Evolutionary conservation across 2,329 filamentous ascomycete species (phyloP), one percentile per base, ranked within the genome.

Genomic region (Colletotrichum sp.): DNA sequence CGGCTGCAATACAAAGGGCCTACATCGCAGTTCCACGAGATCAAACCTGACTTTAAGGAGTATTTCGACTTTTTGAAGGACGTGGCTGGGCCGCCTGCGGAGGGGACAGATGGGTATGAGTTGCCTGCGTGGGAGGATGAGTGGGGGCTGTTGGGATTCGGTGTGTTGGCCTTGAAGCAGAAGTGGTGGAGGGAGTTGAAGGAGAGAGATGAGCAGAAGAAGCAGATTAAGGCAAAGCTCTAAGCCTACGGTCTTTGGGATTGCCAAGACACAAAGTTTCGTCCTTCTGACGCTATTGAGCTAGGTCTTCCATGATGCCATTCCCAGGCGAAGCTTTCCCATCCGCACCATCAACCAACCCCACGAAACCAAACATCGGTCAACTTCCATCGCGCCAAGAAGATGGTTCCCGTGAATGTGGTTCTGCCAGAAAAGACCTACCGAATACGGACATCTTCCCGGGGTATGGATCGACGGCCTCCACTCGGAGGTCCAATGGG

Each of bases 41-140:
- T 82, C 26, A 81, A 79, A 6, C 81, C 81, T 1, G 79, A 88
- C 70, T 87, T 85, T 39, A 80, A 82, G 22, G 81, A 81, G 2
- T 87, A 84, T 72, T 87, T 86, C 67, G 83, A 85, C 68, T 82
- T 83, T 5, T 77, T 89, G 16, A 81, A 85, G 1, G 71, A 74
- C 9, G 81, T 89, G 57, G 87, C 87, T 0, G 87, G 87, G 1
- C 82, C 86, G 8, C 86, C 87, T 5, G 80, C 78, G 1, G 78
- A 81, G 12, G 84, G 83, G 0, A 82, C 82, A 2, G 83, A 82
- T 0, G 87, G 85, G 0, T 82, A 86, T 12, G 79, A 79, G 32
- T 77, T 89, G 30, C 87, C 87, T 4, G 81, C 80, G 5, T 89
- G 88, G 71, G 83, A 88, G 18, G 81, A 82, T 36, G 82, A 82